Base-by-base conservation (phyloP, 1,284 basidiomycete genomes). In the Tylopilus sp. region DNA sequence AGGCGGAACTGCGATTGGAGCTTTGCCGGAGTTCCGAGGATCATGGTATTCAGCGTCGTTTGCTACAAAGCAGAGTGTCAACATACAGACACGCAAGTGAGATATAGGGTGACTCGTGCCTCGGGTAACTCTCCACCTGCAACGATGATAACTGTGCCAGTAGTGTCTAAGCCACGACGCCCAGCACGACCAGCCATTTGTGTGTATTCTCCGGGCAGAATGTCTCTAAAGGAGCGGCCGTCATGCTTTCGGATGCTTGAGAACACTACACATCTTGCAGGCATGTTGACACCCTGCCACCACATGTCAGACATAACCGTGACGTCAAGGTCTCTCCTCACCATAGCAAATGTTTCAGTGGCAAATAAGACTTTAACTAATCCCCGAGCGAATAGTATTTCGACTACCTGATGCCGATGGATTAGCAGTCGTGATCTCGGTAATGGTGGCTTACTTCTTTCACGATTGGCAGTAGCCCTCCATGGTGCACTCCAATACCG, bases 311-410 rank as follows among this genome's bases (percentile, higher is more conserved):
- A 42, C 19, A 40, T 48, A 19, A 34, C 31, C 46, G 11, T 48
- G 31, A 49, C 2, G 19, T 37, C 28, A 42, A 13, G 31, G 45
- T 28, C 28, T 18, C 11, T 34, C 42, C 76, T 52, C 52, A 92
- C 92, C 97, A 99, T 99, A 0, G 97, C 97, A 67, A 99, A 99
- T 0, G 97, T 99, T 70, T 99, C 97, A 0, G 97, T 99, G 0
- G 97, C 97, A 64, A 99, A 99, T 10, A 99, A 73, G 15, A 98
- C 86, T 70, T 99, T 99, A 52, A 99, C 96, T 33, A 99, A 75
- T 19, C 97, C 97, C 30, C 94, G 83, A 9, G 94, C 90, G 65
- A 99, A 99, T 15, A 99, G 76, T 36, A 99, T 88, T 67, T 99
- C 96, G 15, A 99, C 96, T 9, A 97, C 84, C 89, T 95, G 42